Base-by-base conservation (phyloP, 1,139 yeast genomes). In the Taiozyma sp. region DNA sequence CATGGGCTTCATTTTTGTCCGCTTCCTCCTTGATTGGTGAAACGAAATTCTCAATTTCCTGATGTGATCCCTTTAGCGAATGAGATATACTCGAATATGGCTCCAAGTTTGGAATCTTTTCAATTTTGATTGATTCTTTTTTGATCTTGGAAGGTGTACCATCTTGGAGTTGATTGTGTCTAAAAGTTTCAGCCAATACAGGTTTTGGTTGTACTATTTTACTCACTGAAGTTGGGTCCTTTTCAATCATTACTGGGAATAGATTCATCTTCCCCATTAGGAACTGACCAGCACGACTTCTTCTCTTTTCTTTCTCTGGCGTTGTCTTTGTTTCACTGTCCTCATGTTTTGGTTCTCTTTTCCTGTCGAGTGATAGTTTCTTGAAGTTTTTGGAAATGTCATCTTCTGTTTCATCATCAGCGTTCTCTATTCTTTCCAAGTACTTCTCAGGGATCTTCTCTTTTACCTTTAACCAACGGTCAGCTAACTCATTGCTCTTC, bases 171-270 rank as follows among this genome's bases (percentile, higher is more conserved):
- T 47, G 44, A 26, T 57, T 55, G 7, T 41, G 51, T 35, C 35
- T 52, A 2, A 44, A 41, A 37, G 53, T 50, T 13, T 56, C 56
- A 1, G 46, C 39, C 45, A 55, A 53, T 2, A 53, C 43, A 3
- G 29, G 11, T 39, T 41, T 51, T 8, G 46, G 22, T 2, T 53
- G 55, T 7, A 54, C 55, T 2, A 54, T 52, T 45, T 67, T 67
- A 44, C 60, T 66, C 3, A 62, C 66, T 0, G 72, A 67, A 7
- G 66, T 61, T 21, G 75, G 73, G 35, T 70, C 66, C 42, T 64
- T 65, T 28, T 69, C 70, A 44, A 71, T 61, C 49, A 70, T 61
- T 1, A 73, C 65, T 0, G 79, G 76, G 49, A 64, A 64, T 34
- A 74, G 58, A 49, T 72, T 70, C 67, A 69, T 63, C 48, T 67